These are phyloP conservation scores for Corrigiola litoralis DNA, from an alignment of 179 eudicot species.

Conservation along the genomic window DNA sequence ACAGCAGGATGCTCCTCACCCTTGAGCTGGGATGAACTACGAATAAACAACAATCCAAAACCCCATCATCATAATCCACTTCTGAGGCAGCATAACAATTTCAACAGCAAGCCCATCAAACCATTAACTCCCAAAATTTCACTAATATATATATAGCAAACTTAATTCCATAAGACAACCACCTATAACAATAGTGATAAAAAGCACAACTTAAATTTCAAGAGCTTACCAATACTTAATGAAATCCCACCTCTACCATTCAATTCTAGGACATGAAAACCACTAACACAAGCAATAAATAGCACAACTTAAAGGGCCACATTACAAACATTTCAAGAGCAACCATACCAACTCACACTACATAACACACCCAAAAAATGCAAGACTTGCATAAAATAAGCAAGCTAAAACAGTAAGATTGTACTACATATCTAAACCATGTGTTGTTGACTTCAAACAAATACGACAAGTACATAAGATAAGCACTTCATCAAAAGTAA, in stretches of 20 bases:
- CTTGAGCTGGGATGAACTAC: conserved; percentile 43
- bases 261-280: background rate
- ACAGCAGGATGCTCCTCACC: conserved; percentile 38
- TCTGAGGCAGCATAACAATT: background rate
- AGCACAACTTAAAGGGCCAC: background rate
- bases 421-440: background rate
- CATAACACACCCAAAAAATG: background rate
- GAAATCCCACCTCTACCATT: background rate
- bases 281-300: conserved; percentile 8
- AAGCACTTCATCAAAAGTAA: background rate
- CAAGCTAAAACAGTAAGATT: background rate
- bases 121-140: background rate
- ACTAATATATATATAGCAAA: too few relatives aligned
- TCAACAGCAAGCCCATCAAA: background rate
- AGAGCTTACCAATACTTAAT: background rate
- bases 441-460: background rate
- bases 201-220: too few relatives aligned
- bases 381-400: background rate
- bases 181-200: too few relatives aligned
- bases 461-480: background rate
- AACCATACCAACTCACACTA: background rate
- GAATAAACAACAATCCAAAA: conserved; percentile 20
- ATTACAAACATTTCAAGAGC: conserved; percentile 6
- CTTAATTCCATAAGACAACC: too few relatives aligned
- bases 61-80: conserved; percentile 6